Evolutionary conservation across 805 yeast species (phyloP).

Genomic region (Wickerhamiella domercqiae): DNA sequence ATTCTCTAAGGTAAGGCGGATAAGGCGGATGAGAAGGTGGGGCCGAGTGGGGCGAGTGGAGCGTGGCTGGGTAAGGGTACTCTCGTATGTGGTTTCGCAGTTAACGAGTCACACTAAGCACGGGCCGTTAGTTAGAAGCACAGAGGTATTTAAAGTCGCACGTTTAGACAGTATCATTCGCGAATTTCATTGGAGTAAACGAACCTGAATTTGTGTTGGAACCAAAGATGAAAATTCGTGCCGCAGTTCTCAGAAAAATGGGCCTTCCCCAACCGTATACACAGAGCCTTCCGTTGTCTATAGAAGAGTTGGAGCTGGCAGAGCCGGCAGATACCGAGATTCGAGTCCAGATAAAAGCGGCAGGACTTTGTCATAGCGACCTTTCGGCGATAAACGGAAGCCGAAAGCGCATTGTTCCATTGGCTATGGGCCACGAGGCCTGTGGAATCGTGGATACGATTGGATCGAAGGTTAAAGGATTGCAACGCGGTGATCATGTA

Average conservation of each 20-base stretch:
- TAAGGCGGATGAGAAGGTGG: no score
- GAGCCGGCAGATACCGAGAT: constrained; percentile 96
- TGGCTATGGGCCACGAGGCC: constrained; percentile 92
- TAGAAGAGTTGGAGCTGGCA: constrained; percentile 76
- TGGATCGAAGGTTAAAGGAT: constrained; percentile 85
- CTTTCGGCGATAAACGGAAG: constrained; percentile 89
- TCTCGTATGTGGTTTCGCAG: no score
- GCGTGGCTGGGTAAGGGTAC: no score
- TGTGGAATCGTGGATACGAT: constrained; percentile 90
- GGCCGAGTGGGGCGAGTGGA: no score
- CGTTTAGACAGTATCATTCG: no score
- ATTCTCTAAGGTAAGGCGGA: no score
- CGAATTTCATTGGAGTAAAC: no score
- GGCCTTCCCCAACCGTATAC: constrained; percentile 13
- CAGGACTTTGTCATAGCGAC: constrained; percentile 97
- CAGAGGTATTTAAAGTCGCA: no score
- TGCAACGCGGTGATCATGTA: constrained; percentile 86
- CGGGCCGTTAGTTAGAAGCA: no score
- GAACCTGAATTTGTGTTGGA: no score
- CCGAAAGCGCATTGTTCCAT: constrained; percentile 94
- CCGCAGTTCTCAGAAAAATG: constrained; percentile 12
- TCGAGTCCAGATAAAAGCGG: constrained; percentile 67
- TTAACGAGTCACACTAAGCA: no score
- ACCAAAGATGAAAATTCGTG: constrained; percentile 5
- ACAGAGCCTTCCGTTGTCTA: constrained; percentile 38